Base-by-base conservation (phyloP, 1,284 basidiomycete species). In the Cryptococcus sp. region DNA sequence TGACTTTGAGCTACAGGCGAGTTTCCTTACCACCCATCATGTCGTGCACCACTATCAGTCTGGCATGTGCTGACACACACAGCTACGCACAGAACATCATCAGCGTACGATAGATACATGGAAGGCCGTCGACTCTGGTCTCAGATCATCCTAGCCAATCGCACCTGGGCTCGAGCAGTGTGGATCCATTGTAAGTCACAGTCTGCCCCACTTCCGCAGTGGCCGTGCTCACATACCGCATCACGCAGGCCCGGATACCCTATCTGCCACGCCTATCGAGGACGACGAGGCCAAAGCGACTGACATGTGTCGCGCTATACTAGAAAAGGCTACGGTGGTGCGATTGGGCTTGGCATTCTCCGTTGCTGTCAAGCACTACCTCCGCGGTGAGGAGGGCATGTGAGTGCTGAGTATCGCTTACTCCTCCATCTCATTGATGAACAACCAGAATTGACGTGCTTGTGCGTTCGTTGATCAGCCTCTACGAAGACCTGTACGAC, bases 61-160 rank as follows among this genome's bases (percentile, higher is more conserved):
- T 10, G 31, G 8, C 13, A 35, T 35, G 15, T 38, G n/a, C 41
- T 40, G 40, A 20, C n/a, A 19, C 31, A 19, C 35, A 17, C 85
- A n/a, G n/a, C n/a, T n/a, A n/a, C n/a, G n/a, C n/a, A 84, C 71
- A 80, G 88, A 41, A 89, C 88, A 0, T 88, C 87, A 3, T 87
- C 87, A 2, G 87, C 87, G 20, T 89, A 88, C 68, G 87, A 88
- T 68, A 80, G 87, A 82, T 88, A 90, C 75, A 86, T 86, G 64
- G 88, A 90, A 67, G 88, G 88, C 4, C 80, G 88, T 47, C 76
- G 82, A 48, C 77, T 86, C 23, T 90, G 88, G 88, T 85, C 86
- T 5, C 82, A 85, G 62, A 86, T 89, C 54, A 83, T 88, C 47
- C 76, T 86, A 13, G 83, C 83, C 8, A 65, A 69, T 1, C 60